Evolutionary conservation across 2,329 filamentous ascomycete genomes (phyloP), one percentile per base, ranked within the genome.

Genomic region (Aspergillus eucalypticola): DNA sequence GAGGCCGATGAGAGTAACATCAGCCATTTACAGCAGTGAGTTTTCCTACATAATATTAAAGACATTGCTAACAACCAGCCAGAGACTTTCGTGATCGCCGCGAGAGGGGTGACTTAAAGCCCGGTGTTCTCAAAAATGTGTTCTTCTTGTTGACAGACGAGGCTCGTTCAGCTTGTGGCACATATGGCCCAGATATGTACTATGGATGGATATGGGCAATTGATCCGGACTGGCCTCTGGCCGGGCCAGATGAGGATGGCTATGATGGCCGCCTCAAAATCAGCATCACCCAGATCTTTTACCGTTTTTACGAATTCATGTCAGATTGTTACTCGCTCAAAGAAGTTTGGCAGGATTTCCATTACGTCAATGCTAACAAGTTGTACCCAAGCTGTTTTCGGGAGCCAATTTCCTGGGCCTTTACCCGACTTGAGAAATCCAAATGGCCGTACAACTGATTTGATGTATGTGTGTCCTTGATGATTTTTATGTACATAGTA

Each of bases 201-300:
- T 60, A 25, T 29, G 10, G 51, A 21, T 62, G 46, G 42, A 8
- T 56, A 8, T 64, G 58, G 62, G 55, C 58, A 49, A 48, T 64
- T 46, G 55, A 62, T 49, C 55, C 62, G 5, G 60, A 62, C 48
- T 64, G 62, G 62, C 15, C 60, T n/a, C 39, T 50, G 8, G 27
- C 27, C 3, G 21, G 35, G 1, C 23, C 57, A 7, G 57, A 63
- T 50, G 59, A 59, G 17, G 63, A 61, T 42, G 61, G 63, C 13
- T 65, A 65, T 19, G 55, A 65, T 27, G 61, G 63, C 10, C 54
- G 56, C 15, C 50, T 65, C 29, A 63, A 59, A 32, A 57, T 65
- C 29, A 42, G 21, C 11, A 52, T 29, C 32, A 48, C 6, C 25
- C 42, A 54, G 1, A 21, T 59, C 8, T 65, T 56, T 15, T 54